Conservation (phyloP, 371 early-diverging fungal species). For the Paraphysoderma sedebokerense region DNA sequence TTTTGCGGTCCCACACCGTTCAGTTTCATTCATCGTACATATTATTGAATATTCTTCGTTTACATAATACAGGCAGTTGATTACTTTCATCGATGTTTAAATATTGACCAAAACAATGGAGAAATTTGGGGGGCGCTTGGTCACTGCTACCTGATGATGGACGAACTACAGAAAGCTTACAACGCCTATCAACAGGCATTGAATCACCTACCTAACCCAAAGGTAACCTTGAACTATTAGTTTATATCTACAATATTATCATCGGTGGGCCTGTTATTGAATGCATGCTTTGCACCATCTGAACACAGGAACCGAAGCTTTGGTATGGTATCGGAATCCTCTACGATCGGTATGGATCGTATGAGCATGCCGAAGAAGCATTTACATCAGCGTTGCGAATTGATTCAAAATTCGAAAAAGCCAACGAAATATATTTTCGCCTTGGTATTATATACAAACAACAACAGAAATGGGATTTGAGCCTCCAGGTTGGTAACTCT, state of each 20-base stretch:
- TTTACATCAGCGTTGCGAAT: constrained; percentile 63
- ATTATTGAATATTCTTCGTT: neutral
- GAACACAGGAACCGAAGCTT: constrained; percentile 73
- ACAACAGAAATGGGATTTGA: constrained; percentile 71
- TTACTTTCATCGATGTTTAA: constrained; percentile 65
- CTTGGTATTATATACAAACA: constrained; percentile 90
- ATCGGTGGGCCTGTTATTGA: neutral
- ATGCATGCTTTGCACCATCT: constrained; percentile 1
- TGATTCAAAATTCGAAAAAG: constrained; percentile 84
- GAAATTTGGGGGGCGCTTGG: constrained; percentile 86
- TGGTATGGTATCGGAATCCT: constrained; percentile 98
- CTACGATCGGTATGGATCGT: constrained; percentile 89
- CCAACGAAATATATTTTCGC: constrained; percentile 91
- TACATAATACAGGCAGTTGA: constrained; percentile 80
- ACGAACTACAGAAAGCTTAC: constrained; percentile 82
- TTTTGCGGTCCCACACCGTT: neutral
- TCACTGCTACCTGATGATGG: constrained; percentile 85
- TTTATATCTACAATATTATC: too few relatives aligned
- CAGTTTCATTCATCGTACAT: constrained; percentile 3
- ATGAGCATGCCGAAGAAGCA: constrained; percentile 94
- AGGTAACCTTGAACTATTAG: constrained; percentile 22
- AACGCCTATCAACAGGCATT: constrained; percentile 80
- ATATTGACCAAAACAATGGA: constrained; percentile 62
- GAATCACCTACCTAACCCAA: constrained; percentile 57
- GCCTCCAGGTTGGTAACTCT: constrained; percentile 42